Evolutionary conservation across 768 basidiomycete species (phyloP).

Genomic region (Lactarius trivialis): DNA sequence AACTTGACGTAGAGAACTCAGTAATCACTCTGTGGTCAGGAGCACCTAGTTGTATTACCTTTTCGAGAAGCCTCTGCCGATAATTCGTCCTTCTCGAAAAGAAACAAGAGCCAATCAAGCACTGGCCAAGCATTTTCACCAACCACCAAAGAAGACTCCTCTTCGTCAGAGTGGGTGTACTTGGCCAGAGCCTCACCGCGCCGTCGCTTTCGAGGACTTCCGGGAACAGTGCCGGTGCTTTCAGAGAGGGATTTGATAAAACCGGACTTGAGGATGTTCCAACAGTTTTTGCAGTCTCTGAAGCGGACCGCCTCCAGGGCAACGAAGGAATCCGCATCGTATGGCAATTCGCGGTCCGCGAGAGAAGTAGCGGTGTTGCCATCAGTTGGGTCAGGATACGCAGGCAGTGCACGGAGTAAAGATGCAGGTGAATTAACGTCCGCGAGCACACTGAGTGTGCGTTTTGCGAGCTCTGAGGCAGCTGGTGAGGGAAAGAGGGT

Average conservation of each 20-base stretch:
- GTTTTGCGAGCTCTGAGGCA: slow-evolving; percentile 17
- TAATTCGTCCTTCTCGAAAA: slow-evolving; percentile 65
- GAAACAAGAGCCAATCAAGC: slow-evolving; percentile 57
- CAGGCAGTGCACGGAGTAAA: slow-evolving; percentile 22
- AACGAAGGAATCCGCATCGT: slow-evolving; percentile 19
- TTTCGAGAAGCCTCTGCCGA: slow-evolving; percentile 31
- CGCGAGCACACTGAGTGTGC: slow-evolving; percentile 19
- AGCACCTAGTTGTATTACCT: slow-evolving; percentile 29
- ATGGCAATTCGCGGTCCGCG: neutral
- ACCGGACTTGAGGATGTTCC: slow-evolving; percentile 22
- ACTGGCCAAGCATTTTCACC: slow-evolving; percentile 63
- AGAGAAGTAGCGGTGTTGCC: neutral
- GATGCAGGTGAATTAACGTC: slow-evolving; percentile 18
- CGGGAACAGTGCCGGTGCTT: neutral
- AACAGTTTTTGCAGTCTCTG: slow-evolving; percentile 23
- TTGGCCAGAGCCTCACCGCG: slow-evolving; percentile 28
- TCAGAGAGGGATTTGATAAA: slow-evolving; percentile 14
- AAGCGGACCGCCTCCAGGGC: slow-evolving; percentile 21
- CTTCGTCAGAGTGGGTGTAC: slow-evolving; percentile 27
- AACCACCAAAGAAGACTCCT: slow-evolving; percentile 33
- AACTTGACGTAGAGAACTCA: slow-evolving; percentile 26
- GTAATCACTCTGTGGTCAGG: neutral
- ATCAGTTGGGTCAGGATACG: slow-evolving; percentile 16
- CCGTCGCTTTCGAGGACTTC: slow-evolving; percentile 23
- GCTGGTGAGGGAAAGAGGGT: slow-evolving; percentile 14